Evolutionary conservation across 2,329 filamentous ascomycete genomes (phyloP).

Genomic region (Trichoderma arundinaceum): DNA sequence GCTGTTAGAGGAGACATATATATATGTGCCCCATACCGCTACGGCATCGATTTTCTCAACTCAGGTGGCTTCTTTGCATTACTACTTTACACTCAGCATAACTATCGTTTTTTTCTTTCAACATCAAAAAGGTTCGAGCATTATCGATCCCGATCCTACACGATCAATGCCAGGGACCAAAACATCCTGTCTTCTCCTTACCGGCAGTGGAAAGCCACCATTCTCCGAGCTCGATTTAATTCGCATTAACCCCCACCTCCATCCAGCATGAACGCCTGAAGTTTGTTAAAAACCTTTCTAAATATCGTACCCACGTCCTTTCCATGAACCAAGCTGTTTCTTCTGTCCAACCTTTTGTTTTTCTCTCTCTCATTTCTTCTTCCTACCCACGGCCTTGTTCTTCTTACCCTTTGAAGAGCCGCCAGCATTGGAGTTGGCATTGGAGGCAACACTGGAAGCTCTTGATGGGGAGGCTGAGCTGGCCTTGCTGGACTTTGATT

Average conservation of each 20-base stretch:
- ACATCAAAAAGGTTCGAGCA: not conserved
- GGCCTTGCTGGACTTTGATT: conserved; percentile 79
- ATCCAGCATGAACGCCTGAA: conserved; percentile 16
- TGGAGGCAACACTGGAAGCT: conserved; percentile 86
- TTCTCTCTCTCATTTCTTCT: conserved; percentile 40
- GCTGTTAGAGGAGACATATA: no score
- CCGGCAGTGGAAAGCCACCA: not conserved
- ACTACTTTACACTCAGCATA: conserved; percentile 11
- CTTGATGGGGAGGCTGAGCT: conserved; percentile 80
- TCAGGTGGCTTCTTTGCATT: conserved; percentile 6
- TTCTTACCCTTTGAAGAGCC: conserved; percentile 60
- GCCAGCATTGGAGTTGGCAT: conserved; percentile 57
- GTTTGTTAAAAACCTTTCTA: conserved; percentile 16
- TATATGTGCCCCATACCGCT: no score
- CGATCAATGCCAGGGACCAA: not conserved
- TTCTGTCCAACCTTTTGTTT: not conserved
- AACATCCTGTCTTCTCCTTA: not conserved
- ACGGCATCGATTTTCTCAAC: not conserved
- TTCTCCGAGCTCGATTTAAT: conserved; percentile 5
- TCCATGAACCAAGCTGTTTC: conserved; percentile 1
- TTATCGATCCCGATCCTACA: not conserved
- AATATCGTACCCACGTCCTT: conserved; percentile 13
- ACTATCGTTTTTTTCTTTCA: not conserved
- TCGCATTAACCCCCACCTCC: conserved; percentile 5
- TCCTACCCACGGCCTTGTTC: conserved; percentile 40